Conservation (phyloP, 305 asterid genomes). For the Solanum hybrid region DNA sequence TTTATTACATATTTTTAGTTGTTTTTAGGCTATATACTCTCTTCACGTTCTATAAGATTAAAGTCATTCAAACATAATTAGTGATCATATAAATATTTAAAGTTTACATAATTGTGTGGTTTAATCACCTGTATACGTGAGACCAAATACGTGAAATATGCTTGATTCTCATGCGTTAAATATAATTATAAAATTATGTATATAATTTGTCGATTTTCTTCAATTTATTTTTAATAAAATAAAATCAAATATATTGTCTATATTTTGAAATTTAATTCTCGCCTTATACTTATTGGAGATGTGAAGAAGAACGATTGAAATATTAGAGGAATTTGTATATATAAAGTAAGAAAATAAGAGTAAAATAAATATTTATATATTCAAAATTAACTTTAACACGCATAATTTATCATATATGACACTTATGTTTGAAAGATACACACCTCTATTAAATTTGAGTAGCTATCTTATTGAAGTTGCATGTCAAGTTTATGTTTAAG, state of each 20-base stretch:
- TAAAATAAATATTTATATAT: no score
- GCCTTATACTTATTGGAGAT: neutral
- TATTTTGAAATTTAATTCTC: neutral
- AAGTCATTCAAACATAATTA: neutral
- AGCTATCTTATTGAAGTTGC: neutral
- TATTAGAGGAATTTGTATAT: neutral
- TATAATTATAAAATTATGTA: no score
- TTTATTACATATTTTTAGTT: neutral
- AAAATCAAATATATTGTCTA: neutral
- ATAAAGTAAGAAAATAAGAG: neutral
- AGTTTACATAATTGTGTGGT: neutral
- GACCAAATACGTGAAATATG: neutral
- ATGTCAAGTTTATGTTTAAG: neutral
- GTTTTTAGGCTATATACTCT: neutral
- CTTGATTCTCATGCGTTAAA: neutral
- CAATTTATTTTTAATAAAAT: neutral
- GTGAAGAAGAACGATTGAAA: neutral
- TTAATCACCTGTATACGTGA: neutral
- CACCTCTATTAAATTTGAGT: neutral
- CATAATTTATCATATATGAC: neutral
- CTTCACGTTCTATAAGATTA: neutral
- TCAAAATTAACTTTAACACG: neutral
- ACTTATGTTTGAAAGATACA: neutral
- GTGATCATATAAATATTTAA: neutral
- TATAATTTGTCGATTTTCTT: neutral